Conservation (phyloP, 164 flowering plant genomes). For the Vitis rotundifolia region DNA sequence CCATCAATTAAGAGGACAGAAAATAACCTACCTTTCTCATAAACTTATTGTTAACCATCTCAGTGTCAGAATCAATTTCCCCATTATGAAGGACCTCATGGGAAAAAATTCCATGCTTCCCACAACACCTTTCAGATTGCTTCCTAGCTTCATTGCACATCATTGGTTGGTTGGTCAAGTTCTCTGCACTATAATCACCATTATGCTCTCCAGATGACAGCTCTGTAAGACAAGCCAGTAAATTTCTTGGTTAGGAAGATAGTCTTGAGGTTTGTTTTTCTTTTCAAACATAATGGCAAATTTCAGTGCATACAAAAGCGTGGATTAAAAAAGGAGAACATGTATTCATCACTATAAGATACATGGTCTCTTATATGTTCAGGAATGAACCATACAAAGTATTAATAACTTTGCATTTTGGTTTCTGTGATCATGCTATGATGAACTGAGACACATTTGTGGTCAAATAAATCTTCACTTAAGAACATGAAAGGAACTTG, state of each 20-base stretch:
- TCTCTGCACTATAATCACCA: constrained; percentile 28
- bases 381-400: too few species aligned
- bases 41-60: constrained; percentile 24
- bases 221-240: constrained; percentile 32
- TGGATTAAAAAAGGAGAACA: neutral
- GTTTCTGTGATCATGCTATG: too few species aligned
- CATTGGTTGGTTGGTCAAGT: constrained; percentile 21
- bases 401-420: too few species aligned
- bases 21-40: constrained; percentile 61
- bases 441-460: too few species aligned
- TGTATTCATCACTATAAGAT: neutral
- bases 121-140: constrained; percentile 57
- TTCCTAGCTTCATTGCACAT: constrained; percentile 20
- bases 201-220: constrained; percentile 29
- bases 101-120: constrained; percentile 80
- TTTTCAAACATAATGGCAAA: neutral
- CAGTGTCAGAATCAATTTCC: constrained; percentile 37
- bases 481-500: too few species aligned
- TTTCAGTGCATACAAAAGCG: neutral
- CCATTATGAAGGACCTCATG: constrained; percentile 85
- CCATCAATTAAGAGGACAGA: neutral
- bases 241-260: constrained; percentile 4
- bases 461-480: too few species aligned
- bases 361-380: neutral
- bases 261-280: too few species aligned